phyloP scores from a whole-genome alignment of 352 stramenopile genomes.

The Elongisporangium anandrum region DNA sequence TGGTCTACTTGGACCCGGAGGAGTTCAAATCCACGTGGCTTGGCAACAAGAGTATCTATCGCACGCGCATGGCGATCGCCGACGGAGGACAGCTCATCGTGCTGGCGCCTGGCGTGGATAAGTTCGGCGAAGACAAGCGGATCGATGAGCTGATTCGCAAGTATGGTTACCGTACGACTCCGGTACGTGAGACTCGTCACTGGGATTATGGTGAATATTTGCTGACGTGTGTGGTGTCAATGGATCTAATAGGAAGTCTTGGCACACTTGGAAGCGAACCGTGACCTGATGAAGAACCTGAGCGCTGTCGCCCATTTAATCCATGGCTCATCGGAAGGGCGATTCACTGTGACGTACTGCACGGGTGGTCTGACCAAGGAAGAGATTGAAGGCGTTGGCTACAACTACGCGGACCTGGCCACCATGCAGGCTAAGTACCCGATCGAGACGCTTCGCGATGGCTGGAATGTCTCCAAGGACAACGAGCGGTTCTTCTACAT shows the following conservation, averaged over 20 bases:
- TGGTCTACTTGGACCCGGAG: conserved; percentile 94
- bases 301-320: conserved; percentile 95
- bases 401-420: conserved; percentile 86
- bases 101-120: conserved; percentile 90
- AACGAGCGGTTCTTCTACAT: conserved; percentile 96
- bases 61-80: conserved; percentile 96
- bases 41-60: conserved; percentile 98
- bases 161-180: conserved; percentile 95
- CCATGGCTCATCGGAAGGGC: conserved; percentile 95
- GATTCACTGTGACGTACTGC: conserved; percentile 96
- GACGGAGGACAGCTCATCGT: conserved; percentile 94
- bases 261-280: conserved; percentile 85
- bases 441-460: conserved; percentile 82
- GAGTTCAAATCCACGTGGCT: conserved; percentile 99
- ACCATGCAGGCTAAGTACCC: conserved; percentile 86
- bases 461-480: conserved; percentile 86
- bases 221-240: conserved; percentile 1
- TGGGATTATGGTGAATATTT: conserved; percentile 5
- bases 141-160: conserved; percentile 96
- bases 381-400: conserved; percentile 93
- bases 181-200: conserved; percentile 36
- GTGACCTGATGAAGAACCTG: conserved; percentile 94
- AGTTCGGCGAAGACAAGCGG: conserved; percentile 93
- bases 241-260: conserved; percentile 80
- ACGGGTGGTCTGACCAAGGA: conserved; percentile 89